Evolutionary conservation across 768 basidiomycete genomes (phyloP).

Genomic region (Lactifluus rugatus): DNA sequence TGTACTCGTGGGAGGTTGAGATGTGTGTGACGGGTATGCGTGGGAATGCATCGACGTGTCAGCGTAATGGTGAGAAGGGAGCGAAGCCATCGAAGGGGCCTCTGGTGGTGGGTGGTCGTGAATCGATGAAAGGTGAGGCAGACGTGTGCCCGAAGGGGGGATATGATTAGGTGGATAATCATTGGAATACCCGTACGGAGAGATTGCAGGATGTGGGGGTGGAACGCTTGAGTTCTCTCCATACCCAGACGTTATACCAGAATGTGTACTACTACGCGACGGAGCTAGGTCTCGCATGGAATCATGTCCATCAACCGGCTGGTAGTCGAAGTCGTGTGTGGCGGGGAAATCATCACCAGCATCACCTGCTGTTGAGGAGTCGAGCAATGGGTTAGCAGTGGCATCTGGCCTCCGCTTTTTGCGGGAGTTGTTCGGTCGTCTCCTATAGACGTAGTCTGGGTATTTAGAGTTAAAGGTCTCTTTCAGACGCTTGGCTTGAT

Average conservation of each 20-base stretch:
- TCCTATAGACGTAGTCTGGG: constrained; percentile 84
- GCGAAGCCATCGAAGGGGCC: constrained; percentile 2
- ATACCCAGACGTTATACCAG: constrained; percentile 15
- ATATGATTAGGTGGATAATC: constrained; percentile 18
- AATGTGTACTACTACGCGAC: constrained; percentile 21
- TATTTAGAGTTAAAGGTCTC: constrained; percentile 79
- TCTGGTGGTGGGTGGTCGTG: constrained; percentile 13
- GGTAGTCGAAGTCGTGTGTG: constrained; percentile 26
- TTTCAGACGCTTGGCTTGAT: constrained; percentile 78
- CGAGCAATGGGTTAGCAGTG: constrained; percentile 24
- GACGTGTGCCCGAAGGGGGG: constrained; percentile 10
- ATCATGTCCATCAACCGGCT: constrained; percentile 31
- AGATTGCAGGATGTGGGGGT: constrained; percentile 13
- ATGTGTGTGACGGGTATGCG: constrained; percentile 10
- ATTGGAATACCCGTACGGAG: constrained; percentile 11
- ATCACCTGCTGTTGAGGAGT: constrained; percentile 27
- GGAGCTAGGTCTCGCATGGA: constrained; percentile 21
- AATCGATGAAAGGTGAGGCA: constrained; percentile 17
- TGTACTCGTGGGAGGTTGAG: background rate
- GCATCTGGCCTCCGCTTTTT: constrained; percentile 42
- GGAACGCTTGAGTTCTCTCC: constrained; percentile 16
- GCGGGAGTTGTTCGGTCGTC: constrained; percentile 80
- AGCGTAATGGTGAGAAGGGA: constrained; percentile 7
- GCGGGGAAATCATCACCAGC: constrained; percentile 24
- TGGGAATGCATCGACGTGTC: constrained; percentile 15